These are phyloP conservation scores for Neurospora terricola DNA, from an alignment of 495 filamentous ascomycete genomes.

Conservation along the genomic window DNA sequence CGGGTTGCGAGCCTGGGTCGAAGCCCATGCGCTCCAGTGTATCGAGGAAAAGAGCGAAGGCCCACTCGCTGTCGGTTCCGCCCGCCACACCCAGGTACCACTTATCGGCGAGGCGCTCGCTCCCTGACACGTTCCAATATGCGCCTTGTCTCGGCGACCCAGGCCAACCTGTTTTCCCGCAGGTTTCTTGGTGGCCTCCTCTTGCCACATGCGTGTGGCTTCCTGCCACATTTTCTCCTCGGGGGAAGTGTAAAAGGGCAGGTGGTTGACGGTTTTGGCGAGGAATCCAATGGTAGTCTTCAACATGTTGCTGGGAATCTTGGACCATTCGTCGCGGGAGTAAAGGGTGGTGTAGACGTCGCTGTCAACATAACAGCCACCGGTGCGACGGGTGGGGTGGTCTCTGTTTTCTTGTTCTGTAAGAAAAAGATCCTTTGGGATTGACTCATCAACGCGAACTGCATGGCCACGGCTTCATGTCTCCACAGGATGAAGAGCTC, in stretches of 20 bases:
- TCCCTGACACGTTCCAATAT: too few relatives aligned
- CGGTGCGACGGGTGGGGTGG: too few relatives aligned
- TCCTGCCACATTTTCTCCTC: neutral
- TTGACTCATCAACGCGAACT: too few relatives aligned
- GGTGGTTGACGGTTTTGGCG: neutral
- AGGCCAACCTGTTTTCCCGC: too few relatives aligned
- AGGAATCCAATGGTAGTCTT: neutral
- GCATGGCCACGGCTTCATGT: too few relatives aligned
- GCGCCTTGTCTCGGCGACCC: too few relatives aligned
- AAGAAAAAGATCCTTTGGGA: too few relatives aligned
- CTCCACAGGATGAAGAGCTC: too few relatives aligned
- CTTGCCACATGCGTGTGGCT: neutral
- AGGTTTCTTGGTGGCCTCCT: neutral
- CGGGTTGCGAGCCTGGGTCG: slow-evolving; percentile 60
- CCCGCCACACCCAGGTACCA: slow-evolving; percentile 89
- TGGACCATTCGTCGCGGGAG: neutral
- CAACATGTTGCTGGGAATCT: neutral
- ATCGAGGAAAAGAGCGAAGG: slow-evolving; percentile 90
- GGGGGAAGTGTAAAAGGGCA: neutral
- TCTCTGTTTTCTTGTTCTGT: too few relatives aligned
- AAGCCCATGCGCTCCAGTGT: slow-evolving; percentile 76
- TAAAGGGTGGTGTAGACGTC: too few relatives aligned
- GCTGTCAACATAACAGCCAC: too few relatives aligned
- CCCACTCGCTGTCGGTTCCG: slow-evolving; percentile 94
- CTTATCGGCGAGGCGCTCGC: slow-evolving; percentile 63